These are phyloP conservation scores for Oryza glumipatula DNA, from an alignment of 176 grass and related monocot species.

Conservation along the genomic window DNA sequence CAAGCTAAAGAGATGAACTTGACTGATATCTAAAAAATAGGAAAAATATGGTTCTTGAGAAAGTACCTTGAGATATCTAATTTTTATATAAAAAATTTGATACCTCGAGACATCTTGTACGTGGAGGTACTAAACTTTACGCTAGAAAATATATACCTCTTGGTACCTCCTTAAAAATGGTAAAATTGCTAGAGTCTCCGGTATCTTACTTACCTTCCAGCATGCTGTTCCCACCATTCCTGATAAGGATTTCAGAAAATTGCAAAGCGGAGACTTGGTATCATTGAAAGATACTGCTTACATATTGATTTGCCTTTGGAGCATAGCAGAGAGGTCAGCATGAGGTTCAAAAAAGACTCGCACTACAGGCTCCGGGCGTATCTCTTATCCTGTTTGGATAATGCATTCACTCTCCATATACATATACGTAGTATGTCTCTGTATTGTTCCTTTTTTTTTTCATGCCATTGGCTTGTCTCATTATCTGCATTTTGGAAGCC, in stretches of 20 bases:
- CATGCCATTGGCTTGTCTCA: neutral
- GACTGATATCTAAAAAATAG: too few relatives aligned
- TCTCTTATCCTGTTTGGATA: constrained; percentile 21
- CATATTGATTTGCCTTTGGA: constrained; percentile 14
- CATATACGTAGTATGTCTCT: neutral
- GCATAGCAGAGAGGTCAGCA: constrained; percentile 8
- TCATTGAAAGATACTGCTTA: neutral
- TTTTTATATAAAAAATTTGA: too few relatives aligned
- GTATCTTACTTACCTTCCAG: too few relatives aligned
- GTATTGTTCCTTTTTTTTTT: neutral
- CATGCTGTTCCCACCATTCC: too few relatives aligned
- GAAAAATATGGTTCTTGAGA: too few relatives aligned
- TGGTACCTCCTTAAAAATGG: too few relatives aligned
- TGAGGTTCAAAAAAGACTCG: constrained; percentile 1
- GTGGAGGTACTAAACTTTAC: too few relatives aligned
- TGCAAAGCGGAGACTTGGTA: neutral
- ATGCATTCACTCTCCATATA: neutral
- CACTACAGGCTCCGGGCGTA: neutral
- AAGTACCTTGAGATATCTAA: too few relatives aligned
- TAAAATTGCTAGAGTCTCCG: too few relatives aligned
- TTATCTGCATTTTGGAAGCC: neutral
- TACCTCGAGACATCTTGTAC: too few relatives aligned
- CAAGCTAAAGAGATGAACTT: too few relatives aligned
- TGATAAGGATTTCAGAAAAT: neutral
- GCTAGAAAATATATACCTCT: too few relatives aligned